Conservation (phyloP, 1,284 basidiomycete species). For the Sanghuangporus sanghuang region DNA sequence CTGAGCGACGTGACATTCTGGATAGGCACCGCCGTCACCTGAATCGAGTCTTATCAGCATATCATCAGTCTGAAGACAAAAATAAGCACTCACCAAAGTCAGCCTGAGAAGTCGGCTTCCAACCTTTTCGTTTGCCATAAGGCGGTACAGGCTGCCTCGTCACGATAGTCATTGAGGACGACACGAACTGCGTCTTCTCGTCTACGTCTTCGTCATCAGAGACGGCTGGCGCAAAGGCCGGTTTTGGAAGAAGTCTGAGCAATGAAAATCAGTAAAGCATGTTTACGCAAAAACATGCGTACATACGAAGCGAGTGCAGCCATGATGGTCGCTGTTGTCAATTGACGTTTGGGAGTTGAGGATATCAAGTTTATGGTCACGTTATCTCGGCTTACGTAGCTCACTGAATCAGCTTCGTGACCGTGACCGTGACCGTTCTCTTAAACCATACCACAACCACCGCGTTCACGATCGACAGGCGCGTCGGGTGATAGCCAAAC, state of each 20-base stretch:
- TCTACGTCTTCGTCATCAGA: conserved; percentile 53
- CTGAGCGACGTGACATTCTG: conserved; percentile 96
- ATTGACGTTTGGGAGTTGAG: neutral
- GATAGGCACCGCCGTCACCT: conserved; percentile 93
- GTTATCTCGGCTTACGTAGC: neutral
- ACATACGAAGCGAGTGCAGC: conserved; percentile 58
- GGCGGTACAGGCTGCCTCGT: conserved; percentile 59
- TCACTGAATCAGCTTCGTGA: neutral
- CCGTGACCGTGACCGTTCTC: neutral
- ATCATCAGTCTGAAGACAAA: neutral
- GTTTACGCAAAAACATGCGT: neutral
- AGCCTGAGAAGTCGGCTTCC: conserved; percentile 79
- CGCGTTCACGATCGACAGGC: neutral
- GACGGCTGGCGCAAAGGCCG: conserved; percentile 47
- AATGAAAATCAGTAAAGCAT: neutral
- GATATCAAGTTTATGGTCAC: too few relatives aligned
- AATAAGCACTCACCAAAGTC: conserved; percentile 69
- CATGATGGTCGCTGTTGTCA: conserved; percentile 33
- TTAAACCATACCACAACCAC: neutral
- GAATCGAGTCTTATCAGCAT: conserved; percentile 15
- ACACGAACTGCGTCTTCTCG: conserved; percentile 32
- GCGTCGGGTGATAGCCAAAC: neutral
- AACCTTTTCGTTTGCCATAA: conserved; percentile 82
- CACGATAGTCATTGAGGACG: conserved; percentile 41
- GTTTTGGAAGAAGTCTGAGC: conserved; percentile 59